A percentile compares a stretch with the other conserved stretches of the same genome.
phyloP scores from a whole-genome alignment of 495 filamentous ascomycete genomes.

The Hyaloscypha variabilis region DNA sequence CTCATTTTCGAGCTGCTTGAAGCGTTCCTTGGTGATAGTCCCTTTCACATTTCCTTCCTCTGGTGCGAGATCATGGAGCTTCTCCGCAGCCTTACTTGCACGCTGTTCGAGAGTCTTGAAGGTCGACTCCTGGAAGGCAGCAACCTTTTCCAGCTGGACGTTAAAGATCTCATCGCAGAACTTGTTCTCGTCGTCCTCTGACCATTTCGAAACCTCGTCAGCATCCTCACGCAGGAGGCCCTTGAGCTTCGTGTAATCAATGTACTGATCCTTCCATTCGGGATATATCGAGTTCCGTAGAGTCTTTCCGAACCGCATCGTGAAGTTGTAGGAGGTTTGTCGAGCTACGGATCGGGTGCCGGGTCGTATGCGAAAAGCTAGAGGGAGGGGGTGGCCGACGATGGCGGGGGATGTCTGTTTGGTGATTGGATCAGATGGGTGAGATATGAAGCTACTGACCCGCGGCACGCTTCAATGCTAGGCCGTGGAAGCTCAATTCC shows the following conservation, averaged over 20 bases:
- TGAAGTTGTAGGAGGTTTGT: background rate
- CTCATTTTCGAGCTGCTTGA: conserved; percentile 74
- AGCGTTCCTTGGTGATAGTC: conserved; percentile 52
- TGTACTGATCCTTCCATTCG: conserved; percentile 91
- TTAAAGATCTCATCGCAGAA: conserved; percentile 97
- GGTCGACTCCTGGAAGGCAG: conserved; percentile 81
- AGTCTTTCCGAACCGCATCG: conserved; percentile 92
- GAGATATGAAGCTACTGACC: background rate
- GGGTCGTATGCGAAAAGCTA: background rate
- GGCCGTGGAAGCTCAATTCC: background rate
- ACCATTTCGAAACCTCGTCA: conserved; percentile 72
- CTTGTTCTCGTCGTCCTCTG: conserved; percentile 88
- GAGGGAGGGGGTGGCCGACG: background rate
- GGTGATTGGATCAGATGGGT: background rate
- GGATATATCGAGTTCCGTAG: conserved; percentile 77
- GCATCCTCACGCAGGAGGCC: conserved; percentile 76
- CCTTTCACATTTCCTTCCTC: conserved; percentile 26
- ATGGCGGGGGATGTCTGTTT: background rate
- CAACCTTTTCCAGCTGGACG: conserved; percentile 92
- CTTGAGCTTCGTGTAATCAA: conserved; percentile 94
- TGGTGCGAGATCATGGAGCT: conserved; percentile 57
- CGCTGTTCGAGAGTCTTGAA: conserved; percentile 71
- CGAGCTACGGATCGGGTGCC: background rate
- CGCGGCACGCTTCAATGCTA: background rate
- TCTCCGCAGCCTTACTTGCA: conserved; percentile 60